Base-by-base conservation (phyloP, 371 early-diverging fungal species). In the Mucor indicus region DNA sequence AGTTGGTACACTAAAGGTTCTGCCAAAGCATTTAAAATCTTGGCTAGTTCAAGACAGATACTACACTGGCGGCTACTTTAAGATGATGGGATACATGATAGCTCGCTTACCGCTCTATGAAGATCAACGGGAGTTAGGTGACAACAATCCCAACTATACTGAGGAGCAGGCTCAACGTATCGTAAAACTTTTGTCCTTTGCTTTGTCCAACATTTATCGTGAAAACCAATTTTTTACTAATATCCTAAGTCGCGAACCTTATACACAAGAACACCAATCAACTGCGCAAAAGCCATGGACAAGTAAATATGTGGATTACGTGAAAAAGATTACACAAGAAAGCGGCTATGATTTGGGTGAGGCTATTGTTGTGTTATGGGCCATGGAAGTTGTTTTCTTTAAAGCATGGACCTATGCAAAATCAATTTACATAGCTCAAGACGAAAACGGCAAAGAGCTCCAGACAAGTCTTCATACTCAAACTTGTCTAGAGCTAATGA, bases 21-120 rank as follows among this genome's bases (percentile, higher is more conserved):
- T 48, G 16, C 64, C 64, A 13, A 44, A 49, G n/a, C 48, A 64
- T 21, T 33, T 64, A 19, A 50, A 56, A 25, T n/a, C 60, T 8
- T 64, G 64, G 60, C 41, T 60, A 10, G 45, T 55, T 3, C 56
- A 64, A 43, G 60, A 60, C 30, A 42, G 56, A 31, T 55, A 41
- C 10, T 64, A 59, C 19, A 64, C 60, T 7, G 44, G 52, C 6
- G 64, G 64, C 5, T 64, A 60, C 24, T 46, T 51, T 29, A 51
- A 53, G 12, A 55, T 64, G 60, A 60, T 64, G 55, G 56, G 52
- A 2, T n/a, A 33, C 7, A 60, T 64, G 64, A 49, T 64, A 3
- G 36, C 45, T 19, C 53, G 57, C 5, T 30, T 64, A 23, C 27
- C 58, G 2, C 12, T 53, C 1, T 57, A 53, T 15, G 22, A 50